Base-by-base conservation (phyloP, 768 basidiomycete genomes). In the Termitomyces titanicus region DNA sequence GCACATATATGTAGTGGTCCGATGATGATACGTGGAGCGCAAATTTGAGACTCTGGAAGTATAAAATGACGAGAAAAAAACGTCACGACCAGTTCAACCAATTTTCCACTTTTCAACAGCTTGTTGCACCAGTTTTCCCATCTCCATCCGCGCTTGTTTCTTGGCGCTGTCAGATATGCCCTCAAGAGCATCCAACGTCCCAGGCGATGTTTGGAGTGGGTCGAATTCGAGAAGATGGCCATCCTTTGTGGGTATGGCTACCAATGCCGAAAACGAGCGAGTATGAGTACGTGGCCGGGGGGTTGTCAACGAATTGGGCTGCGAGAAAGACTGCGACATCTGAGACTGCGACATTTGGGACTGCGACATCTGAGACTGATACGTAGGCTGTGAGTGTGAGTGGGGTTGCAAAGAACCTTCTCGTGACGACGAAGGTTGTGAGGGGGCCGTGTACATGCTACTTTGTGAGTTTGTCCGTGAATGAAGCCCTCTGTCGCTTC, bases 181-280 rank as follows among this genome's bases (percentile, higher is more conserved):
- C 51, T 89, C 85, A 8, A 92, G 75, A 31, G 81, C 83, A 63
- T 92, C 88, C 29, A 95, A 71, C 46, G 88, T 77, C 2, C 79
- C 77, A 1, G 91, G 85, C 2, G 87, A 84, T 13, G 88, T 85
- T 55, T 79, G 77, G 40, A 95, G 72, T 9, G 93, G 92, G 61
- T 96, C 88, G 63, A 96, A 94, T 66, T 87, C 85, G 24, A 96
- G 77, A n/a, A 88, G 68, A 61, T 88, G 84, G 0, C 93, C 93
- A 61, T 93, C 90, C 38, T 79, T 82, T 0, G 86, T 92, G 5
- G 89, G 84, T n/a, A 94, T 85, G 1, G 87, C 83, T 12, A 92
- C 84, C 31, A 89, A 70, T 2, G 86, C 86, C 5, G 82, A 79
- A 56, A 79, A 70, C 34, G 76, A 68, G 54, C 71, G 66, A 24